Percentiles rank a stretch among this genome's conserved stretches.
phyloP scores from a whole-genome alignment of 768 basidiomycete species.

The Suillus weaverae region DNA sequence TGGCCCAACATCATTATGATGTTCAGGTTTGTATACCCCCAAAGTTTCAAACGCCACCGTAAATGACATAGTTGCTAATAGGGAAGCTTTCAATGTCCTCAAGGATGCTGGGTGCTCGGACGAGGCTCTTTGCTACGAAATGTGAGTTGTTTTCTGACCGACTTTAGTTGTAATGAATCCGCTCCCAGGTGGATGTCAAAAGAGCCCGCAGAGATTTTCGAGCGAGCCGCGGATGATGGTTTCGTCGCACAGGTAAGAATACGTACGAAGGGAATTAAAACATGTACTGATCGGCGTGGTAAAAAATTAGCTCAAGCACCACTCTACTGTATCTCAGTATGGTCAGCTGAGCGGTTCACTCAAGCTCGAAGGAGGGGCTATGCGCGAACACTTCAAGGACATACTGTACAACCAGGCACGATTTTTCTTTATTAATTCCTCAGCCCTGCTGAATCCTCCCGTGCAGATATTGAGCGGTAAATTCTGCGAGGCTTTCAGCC shows the following conservation, averaged over 20 bases:
- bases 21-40: constrained; percentile 41
- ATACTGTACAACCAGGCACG: constrained; percentile 57
- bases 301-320: constrained; percentile 50
- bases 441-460: background rate
- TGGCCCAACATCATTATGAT: constrained; percentile 70
- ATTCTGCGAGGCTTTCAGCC: constrained; percentile 54
- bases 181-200: constrained; percentile 66
- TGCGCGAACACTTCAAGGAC: constrained; percentile 54
- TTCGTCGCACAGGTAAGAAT: constrained; percentile 52
- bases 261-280: background rate
- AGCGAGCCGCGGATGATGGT: constrained; percentile 65
- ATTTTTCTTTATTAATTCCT: background rate
- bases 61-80: constrained; percentile 20
- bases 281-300: constrained; percentile 1
- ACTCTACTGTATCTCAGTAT: constrained; percentile 61
- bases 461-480: constrained; percentile 57
- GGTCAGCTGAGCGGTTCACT: constrained; percentile 61
- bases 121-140: constrained; percentile 65
- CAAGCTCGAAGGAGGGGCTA: constrained; percentile 49
- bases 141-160: constrained; percentile 36
- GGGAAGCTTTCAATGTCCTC: constrained; percentile 60
- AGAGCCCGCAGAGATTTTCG: constrained; percentile 69
- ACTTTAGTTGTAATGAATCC: background rate
- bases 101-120: constrained; percentile 67
- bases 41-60: background rate